phyloP scores from a whole-genome alignment of 2,329 filamentous ascomycete genomes.

The Monosporascus sp. region DNA sequence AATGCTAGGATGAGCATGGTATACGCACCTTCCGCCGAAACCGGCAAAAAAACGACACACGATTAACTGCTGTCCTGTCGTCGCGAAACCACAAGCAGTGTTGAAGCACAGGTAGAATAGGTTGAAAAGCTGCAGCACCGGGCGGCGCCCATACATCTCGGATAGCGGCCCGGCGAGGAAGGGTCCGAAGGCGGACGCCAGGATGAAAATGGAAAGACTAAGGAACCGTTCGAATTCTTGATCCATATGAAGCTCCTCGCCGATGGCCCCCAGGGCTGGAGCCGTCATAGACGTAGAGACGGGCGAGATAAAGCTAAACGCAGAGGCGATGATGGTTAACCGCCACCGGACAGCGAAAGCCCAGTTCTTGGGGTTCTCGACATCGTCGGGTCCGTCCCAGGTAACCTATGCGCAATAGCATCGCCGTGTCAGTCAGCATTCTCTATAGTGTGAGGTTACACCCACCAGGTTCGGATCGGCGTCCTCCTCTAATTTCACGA shows the following conservation, averaged over 20 bases:
- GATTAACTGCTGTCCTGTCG: constrained; percentile 44
- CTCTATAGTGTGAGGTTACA: background rate
- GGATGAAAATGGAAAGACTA: constrained; percentile 41
- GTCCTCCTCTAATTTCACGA: background rate
- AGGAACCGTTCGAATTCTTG: constrained; percentile 30
- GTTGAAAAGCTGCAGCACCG: constrained; percentile 45
- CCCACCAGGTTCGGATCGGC: background rate
- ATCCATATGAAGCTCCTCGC: constrained; percentile 42
- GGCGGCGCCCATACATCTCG: constrained; percentile 46
- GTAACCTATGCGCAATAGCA: background rate
- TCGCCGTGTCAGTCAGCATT: background rate
- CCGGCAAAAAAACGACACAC: constrained; percentile 50
- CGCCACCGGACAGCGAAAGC: background rate
- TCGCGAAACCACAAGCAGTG: constrained; percentile 49
- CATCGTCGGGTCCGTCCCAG: background rate
- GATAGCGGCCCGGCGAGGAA: constrained; percentile 42
- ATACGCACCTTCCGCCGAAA: constrained; percentile 39
- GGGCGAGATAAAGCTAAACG: constrained; percentile 52
- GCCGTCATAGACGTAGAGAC: constrained; percentile 50
- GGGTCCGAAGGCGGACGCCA: constrained; percentile 44
- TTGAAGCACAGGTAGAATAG: constrained; percentile 44
- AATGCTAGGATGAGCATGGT: background rate
- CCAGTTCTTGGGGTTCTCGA: background rate
- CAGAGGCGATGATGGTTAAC: constrained; percentile 28
- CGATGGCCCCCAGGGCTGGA: constrained; percentile 40